Evolutionary conservation across 2,329 filamentous ascomycete genomes (phyloP).

Genomic region (Calonectria leucothoes): DNA sequence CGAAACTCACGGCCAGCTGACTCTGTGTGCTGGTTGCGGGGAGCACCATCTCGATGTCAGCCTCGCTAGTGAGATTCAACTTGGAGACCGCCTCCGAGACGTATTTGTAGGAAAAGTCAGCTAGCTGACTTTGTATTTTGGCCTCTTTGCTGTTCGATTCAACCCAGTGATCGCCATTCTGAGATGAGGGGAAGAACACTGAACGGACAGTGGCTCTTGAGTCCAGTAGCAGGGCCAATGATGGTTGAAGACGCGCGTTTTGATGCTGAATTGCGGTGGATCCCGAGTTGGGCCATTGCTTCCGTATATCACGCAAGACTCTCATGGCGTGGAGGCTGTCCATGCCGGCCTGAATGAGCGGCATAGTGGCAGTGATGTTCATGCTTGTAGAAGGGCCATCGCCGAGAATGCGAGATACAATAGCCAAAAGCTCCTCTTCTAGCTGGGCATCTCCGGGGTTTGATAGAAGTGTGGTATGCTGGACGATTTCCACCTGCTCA

Average conservation of each 20-base stretch:
- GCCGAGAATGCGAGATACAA: background rate
- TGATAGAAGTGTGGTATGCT: background rate
- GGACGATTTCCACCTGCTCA: background rate
- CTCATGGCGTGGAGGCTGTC: background rate
- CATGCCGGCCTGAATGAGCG: background rate
- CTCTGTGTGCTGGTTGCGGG: background rate
- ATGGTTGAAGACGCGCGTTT: background rate
- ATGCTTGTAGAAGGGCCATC: background rate
- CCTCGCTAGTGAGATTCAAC: background rate
- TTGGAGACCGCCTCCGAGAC: background rate
- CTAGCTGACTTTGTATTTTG: background rate
- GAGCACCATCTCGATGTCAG: background rate
- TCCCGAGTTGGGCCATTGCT: background rate
- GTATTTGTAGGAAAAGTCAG: background rate
- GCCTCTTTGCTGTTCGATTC: background rate
- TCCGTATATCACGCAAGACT: background rate
- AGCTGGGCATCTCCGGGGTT: background rate
- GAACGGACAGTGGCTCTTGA: background rate
- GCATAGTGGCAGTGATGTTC: background rate
- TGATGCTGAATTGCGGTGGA: background rate
- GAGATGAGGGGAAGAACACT: background rate
- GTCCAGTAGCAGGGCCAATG: background rate
- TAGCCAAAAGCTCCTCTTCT: background rate
- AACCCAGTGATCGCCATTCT: background rate
- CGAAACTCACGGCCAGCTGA: background rate